Conservation (phyloP, 2,329 filamentous ascomycete genomes). For the Hypoxylon sp. region DNA sequence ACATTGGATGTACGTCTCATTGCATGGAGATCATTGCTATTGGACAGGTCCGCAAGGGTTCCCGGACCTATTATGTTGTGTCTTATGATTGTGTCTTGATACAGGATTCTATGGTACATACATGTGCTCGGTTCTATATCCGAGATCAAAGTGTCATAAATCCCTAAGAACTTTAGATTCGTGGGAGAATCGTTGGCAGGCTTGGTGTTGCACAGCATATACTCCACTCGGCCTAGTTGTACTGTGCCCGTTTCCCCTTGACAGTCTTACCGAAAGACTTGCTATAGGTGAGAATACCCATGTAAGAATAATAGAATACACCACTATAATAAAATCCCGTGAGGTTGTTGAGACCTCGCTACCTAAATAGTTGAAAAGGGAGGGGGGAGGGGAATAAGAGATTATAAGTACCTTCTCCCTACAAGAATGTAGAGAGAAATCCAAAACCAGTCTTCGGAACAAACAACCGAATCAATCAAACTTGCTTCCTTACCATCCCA, state of each 20-base stretch:
- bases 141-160: slow-evolving; percentile 9
- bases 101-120: slow-evolving; percentile 5
- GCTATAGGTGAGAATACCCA: slow-evolving; percentile 4
- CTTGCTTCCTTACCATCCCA: not conserved
- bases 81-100: slow-evolving; percentile 4
- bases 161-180: slow-evolving; percentile 4
- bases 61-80: not conserved
- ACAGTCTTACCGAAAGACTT: slow-evolving; percentile 1
- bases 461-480: slow-evolving; percentile 6
- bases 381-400: not conserved
- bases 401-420: not conserved
- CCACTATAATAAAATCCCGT: not conserved
- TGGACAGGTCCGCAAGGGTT: not conserved
- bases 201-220: slow-evolving; percentile 34
- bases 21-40: not conserved
- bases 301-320: slow-evolving; percentile 3
- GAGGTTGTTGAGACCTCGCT: slow-evolving; percentile 6
- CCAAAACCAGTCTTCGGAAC: not conserved
- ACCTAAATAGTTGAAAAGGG: not conserved
- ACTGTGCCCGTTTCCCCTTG: slow-evolving; percentile 4
- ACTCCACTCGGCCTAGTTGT: slow-evolving; percentile 17
- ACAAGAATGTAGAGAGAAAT: not conserved
- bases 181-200: slow-evolving; percentile 6
- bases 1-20: too few species aligned
- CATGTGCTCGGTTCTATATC: slow-evolving; percentile 14